Conservation (phyloP, 768 basidiomycete genomes). For the Kwoniella sp. region DNA sequence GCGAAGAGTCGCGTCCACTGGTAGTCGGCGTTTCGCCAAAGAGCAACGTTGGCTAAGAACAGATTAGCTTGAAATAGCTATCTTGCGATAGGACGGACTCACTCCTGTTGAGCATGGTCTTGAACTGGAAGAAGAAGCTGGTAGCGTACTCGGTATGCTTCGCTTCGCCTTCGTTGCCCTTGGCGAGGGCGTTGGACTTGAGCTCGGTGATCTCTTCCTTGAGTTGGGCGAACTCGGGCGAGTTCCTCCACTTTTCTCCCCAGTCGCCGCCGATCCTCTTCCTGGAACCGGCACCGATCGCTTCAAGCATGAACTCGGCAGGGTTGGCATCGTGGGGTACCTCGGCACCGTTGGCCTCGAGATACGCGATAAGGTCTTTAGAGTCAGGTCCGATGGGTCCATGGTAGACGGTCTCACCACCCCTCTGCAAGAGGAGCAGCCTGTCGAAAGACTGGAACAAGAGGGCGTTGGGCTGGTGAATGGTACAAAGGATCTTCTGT, state of each 20-base stretch:
- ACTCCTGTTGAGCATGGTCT: slow-evolving; percentile 56
- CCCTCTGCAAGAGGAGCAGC: slow-evolving; percentile 68
- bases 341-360: slow-evolving; percentile 65
- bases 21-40: slow-evolving; percentile 82
- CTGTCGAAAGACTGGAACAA: slow-evolving; percentile 79
- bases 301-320: slow-evolving; percentile 59
- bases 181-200: slow-evolving; percentile 46
- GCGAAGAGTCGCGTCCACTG: slow-evolving; percentile 77
- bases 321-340: slow-evolving; percentile 71
- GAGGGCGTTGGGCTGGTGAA: slow-evolving; percentile 83
- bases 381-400: slow-evolving; percentile 59
- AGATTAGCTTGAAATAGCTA: too few species aligned
- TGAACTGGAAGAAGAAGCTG: slow-evolving; percentile 68
- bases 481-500: slow-evolving; percentile 85
- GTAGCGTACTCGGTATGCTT: slow-evolving; percentile 55
- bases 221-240: slow-evolving; percentile 56
- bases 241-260: slow-evolving; percentile 78
- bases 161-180: slow-evolving; percentile 18
- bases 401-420: slow-evolving; percentile 72
- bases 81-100: too few species aligned
- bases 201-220: slow-evolving; percentile 54
- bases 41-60: slow-evolving; percentile 60
- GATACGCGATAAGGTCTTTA: slow-evolving; percentile 66
- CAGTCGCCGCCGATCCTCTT: slow-evolving; percentile 70
- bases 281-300: slow-evolving; percentile 60